Conservation (phyloP, 208 protist genomes). For the Chromosphaera perkinsii region DNA sequence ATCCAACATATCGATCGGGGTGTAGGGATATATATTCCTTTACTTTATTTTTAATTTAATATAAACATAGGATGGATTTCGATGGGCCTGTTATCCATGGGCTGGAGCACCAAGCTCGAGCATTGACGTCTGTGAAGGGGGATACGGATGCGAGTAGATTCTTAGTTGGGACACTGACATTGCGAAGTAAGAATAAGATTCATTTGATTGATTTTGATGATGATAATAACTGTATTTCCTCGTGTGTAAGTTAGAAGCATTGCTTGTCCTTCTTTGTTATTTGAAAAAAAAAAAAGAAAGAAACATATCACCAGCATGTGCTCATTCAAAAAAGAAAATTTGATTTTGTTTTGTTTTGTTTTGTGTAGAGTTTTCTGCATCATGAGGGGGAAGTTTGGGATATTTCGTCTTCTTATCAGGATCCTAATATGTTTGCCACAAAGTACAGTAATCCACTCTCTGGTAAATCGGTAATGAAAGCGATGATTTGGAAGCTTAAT, state of each 20-base stretch:
- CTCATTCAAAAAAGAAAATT: neutral
- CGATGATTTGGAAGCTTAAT: neutral
- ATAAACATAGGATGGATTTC: too few relatives aligned
- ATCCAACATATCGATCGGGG: too few relatives aligned
- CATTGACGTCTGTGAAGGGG: neutral
- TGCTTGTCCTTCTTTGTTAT: neutral
- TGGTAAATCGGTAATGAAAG: neutral
- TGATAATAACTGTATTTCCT: neutral
- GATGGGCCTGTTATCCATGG: slow-evolving; percentile 56
- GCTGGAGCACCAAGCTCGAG: neutral
- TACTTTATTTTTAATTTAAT: too few relatives aligned
- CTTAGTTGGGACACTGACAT: slow-evolving; percentile 1
- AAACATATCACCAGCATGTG: neutral
- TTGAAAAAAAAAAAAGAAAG: neutral
- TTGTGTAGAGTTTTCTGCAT: neutral
- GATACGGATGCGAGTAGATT: neutral
- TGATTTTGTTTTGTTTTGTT: neutral
- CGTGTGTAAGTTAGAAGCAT: neutral
- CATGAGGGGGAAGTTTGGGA: neutral
- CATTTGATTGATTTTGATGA: neutral
- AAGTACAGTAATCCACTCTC: neutral
- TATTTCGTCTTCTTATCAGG: neutral
- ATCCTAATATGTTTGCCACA: slow-evolving; percentile 4
- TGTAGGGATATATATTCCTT: too few relatives aligned
- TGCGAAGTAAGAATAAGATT: neutral